Evolutionary conservation across 2,329 filamentous ascomycete genomes (phyloP), one percentile per base, ranked within the genome.

Genomic region (Venturiaceae sp.): DNA sequence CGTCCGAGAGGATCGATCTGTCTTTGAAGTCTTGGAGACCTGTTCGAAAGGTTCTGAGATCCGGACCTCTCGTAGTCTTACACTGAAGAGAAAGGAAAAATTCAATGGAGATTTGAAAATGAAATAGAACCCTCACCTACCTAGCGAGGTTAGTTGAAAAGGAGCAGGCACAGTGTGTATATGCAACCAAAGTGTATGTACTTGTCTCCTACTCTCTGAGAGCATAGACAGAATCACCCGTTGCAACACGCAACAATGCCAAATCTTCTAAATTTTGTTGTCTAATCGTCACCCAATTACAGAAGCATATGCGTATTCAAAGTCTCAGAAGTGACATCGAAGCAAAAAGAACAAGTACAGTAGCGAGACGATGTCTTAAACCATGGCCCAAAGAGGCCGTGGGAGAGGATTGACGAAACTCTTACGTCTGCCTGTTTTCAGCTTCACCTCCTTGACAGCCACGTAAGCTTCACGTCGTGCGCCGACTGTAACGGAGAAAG

Each of bases 381-480:
- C 55, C 44, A 57, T 47, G 32, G 55, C 55, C 55, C 55, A 57
- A 16, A 57, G 44, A 34, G 55, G 55, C 11, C 55, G 39, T 28
- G 55, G 55, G 16, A 57, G 55, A 11, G 55, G 30, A 16, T 47
- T 46, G 9, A 30, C 30, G 28, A 34, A 19, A n/a, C 26, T 32
- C 21, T 46, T 23, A 14, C 44, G 36, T 41, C 37, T 44, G 28
- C 55, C 39, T 3, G 55, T 57, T 60, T 66, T 60, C 65, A 59
- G 72, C 57, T 66, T 68, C 21, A 67, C 65, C 63, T 81, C 79
- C 67, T 82, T 83, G 61, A 92, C 75, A 3, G 88, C 88, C 23
- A 96, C 85, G 66, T 95, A 96, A 7, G 94, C 90, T 62, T 94
- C 87, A 55, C 89, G 83, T 56, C 86, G 82, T 63, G 84, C 79